Percentiles rank a stretch among this genome's conserved stretches.
Conservation (phyloP, 73 alveolate genomes). For the Tetrahymena borealis region DNA sequence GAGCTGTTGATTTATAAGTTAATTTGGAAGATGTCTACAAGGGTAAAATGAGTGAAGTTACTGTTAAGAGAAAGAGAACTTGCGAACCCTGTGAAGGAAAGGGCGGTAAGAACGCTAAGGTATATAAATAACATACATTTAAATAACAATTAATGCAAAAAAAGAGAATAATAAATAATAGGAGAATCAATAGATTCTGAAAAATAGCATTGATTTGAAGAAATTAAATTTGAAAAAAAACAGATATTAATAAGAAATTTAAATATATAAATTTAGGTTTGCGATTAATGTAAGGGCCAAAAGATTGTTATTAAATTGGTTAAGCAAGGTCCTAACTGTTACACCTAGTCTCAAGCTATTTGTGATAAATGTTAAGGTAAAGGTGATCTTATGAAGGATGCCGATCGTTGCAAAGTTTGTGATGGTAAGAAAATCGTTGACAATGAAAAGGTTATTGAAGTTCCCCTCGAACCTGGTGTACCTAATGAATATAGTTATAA, state of each 20-base stretch:
- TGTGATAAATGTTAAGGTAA: conserved; percentile 91
- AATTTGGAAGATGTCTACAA: conserved; percentile 85
- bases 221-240: too few species aligned
- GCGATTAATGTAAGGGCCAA: conserved; percentile 90
- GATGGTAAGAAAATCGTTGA: conserved; percentile 72
- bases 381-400: conserved; percentile 74
- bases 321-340: conserved; percentile 91
- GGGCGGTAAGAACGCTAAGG: conserved; percentile 83
- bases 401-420: conserved; percentile 78
- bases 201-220: too few species aligned
- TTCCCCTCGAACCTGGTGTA: conserved; percentile 89
- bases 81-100: conserved; percentile 85
- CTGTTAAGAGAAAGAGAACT: conserved; percentile 76
- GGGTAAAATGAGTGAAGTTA: conserved; percentile 84
- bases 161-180: too few species aligned
- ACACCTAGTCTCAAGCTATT: conserved; percentile 84
- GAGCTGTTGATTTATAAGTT: conserved; percentile 68
- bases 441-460: conserved; percentile 78
- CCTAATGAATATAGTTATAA: conserved; percentile 92
- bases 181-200: too few species aligned
- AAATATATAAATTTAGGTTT: conserved; percentile 7
- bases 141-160: too few species aligned
- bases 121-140: too few species aligned
- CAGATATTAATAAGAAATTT: too few species aligned
- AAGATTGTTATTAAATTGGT: conserved; percentile 80